Base-by-base conservation (phyloP, 2,329 filamentous ascomycete species). In the Exophiala lecanii-corni region DNA sequence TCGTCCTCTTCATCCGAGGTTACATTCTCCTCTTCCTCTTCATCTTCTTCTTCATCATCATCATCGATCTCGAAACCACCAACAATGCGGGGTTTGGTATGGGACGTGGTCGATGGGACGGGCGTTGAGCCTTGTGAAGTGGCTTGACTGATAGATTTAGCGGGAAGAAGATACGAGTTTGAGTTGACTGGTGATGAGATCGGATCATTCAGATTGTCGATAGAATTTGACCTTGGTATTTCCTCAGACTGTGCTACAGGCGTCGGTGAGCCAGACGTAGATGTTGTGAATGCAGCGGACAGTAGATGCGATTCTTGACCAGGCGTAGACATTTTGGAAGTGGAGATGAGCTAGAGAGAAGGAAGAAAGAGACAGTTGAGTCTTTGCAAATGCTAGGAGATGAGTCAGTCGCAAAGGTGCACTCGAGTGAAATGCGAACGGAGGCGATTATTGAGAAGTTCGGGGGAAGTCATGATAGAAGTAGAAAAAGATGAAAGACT, bases 31-130 rank as follows among this genome's bases (percentile, higher is more conserved):
- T 55, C 66, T 52, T 63, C 63, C 50, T 63, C 55, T 39, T 73
- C 70, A 56, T 73, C 71, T 58, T 78, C 75, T 59, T 76, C 73
- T 57, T 76, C 73, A 62, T 75, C 73, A 60, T 79, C 75, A 61
- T 78, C 76, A 64, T 81, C 78, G 61, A 76, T 72, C 64, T 79
- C 73, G 69, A 81, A 80, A 55, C 77, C 78, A 61, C 75, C 76
- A 58, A 75, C 73, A 49, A 71, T 55, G 50, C 54, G 47, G 43
- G 55, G 47, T 43, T 54, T 41, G 39, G 43, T 59, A 68, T 74
- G 43, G 62, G 68, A 50, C 64, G 67, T 52, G 60, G 60, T 43
- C 59, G 60, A 31, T 59, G 62, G 37, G 23, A 30, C 39, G 25
- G 43, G 32, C 21, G 43, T 43, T 18, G 49, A 35, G 19, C 45